Evolutionary conservation across 345 rosid species (phyloP).

Genomic region (Jatropha curcas): DNA sequence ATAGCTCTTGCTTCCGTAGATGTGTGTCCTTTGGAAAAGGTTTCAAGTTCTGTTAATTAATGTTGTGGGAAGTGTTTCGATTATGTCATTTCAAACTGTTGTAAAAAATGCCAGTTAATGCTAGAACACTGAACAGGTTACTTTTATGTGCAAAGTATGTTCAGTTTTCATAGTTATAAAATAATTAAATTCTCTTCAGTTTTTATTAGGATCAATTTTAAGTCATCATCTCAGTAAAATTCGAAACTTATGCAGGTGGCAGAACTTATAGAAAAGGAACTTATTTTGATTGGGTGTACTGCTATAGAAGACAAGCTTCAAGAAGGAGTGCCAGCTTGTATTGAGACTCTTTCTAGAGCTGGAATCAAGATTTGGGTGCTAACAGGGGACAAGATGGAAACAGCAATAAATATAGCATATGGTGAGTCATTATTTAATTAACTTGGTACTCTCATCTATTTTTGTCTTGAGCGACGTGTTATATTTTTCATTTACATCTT

Average conservation of each 20-base stretch:
- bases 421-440: conserved; percentile 44
- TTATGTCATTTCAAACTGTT: conserved; percentile 8
- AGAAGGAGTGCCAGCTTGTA: conserved; percentile 97
- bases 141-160: not conserved
- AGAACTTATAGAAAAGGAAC: conserved; percentile 90
- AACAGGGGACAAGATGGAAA: conserved; percentile 99
- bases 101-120: not conserved
- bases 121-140: not conserved
- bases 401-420: conserved; percentile 97
- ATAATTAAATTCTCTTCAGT: not conserved
- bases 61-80: not conserved
- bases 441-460: not conserved
- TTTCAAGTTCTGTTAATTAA: not conserved
- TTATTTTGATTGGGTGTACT: conserved; percentile 84
- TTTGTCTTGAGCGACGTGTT: not conserved
- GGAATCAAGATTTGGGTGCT: conserved; percentile 99
- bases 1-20: not conserved
- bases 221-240: conserved; percentile 13
- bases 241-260: conserved; percentile 68
- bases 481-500: conserved; percentile 16
- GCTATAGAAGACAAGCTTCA: conserved; percentile 99
- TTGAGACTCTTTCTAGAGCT: conserved; percentile 94
- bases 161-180: not conserved
- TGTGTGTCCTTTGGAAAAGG: not conserved
- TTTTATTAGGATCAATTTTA: conserved; percentile 1